Base-by-base conservation (phyloP, 352 stramenopile genomes). In the Globisporangium mamillatum region DNA sequence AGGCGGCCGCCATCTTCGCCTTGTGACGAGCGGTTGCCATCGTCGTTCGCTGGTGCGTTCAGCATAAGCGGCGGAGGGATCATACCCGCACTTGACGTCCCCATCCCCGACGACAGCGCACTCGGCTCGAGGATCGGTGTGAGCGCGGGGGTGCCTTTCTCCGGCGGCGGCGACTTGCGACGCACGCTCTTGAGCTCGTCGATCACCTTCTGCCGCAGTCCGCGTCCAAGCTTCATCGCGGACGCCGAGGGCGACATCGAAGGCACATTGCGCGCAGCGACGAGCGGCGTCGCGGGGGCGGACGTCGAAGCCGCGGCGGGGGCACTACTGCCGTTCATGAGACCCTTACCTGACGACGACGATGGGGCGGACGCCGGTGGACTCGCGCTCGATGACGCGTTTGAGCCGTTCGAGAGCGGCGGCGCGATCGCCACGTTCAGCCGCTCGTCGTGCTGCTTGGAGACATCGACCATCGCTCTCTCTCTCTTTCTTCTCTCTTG, bases 171-270 rank as follows among this genome's bases (percentile, higher is more conserved):
- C 9, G 68, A 79, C 66, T 80, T 84, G 44, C 69, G 67, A 6
- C 79, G 77, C 52, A 87, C 81, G 74, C 80, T 82, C 75, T 89
- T 89, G 66, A 92, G 69, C 69, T 92, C 84, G 57, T 92, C 80
- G 27, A 90, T 75, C 52, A 92, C 69, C 54, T 89, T 90, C 16
- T 80, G 75, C 6, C 79, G 77, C 36, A 92, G 55, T 8, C 83
- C 75, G 12, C 78, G 76, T 25, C 62, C 59, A 0, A 60, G 22
- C 18, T 66, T 67, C 29, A 60, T 53, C n/a, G 64, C 63, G 18
- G 46, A 32, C 52, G 36, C 34, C 14, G 57, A 55, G 1, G 66
- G 67, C 44, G 72, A 60, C 68, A 67, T 61, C 20, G 56, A 29
- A 4, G 64, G 64, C 20, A 55, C 53, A 14, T 27, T 63, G 38